phyloP scores from a whole-genome alignment of 352 stramenopile genomes.

The Pythium rishiriense region DNA sequence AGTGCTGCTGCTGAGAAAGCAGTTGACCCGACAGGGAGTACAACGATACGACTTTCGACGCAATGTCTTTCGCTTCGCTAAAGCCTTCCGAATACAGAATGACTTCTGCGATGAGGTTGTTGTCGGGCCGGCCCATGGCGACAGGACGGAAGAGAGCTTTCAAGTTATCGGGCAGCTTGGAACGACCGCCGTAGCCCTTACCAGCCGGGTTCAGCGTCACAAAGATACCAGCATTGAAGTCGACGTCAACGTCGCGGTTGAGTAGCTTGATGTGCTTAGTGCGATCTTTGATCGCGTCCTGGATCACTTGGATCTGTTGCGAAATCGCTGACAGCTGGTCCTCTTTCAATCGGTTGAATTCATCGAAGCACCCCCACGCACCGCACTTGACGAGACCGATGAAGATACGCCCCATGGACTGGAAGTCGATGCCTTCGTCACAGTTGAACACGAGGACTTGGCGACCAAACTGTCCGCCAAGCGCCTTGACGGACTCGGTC shows the following conservation, averaged over 20 bases:
- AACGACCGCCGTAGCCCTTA: slow-evolving; percentile 89
- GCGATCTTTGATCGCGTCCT: slow-evolving; percentile 84
- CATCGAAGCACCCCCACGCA: slow-evolving; percentile 92
- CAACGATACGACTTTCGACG: slow-evolving; percentile 79
- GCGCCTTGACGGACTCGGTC: slow-evolving; percentile 90
- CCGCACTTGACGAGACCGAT: slow-evolving; percentile 89
- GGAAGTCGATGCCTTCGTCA: slow-evolving; percentile 90
- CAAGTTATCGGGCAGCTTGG: slow-evolving; percentile 89
- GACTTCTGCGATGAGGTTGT: slow-evolving; percentile 89
- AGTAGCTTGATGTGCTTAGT: slow-evolving; percentile 61
- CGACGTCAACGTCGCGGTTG: slow-evolving; percentile 65
- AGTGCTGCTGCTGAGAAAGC: slow-evolving; percentile 83
- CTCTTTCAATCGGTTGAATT: slow-evolving; percentile 92
- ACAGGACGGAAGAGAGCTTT: slow-evolving; percentile 89
- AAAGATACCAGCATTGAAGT: slow-evolving; percentile 91
- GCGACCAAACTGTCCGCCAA: slow-evolving; percentile 78
- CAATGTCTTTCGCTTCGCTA: slow-evolving; percentile 67
- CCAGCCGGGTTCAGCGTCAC: slow-evolving; percentile 90
- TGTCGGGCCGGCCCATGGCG: slow-evolving; percentile 85
- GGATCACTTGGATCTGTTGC: slow-evolving; percentile 91
- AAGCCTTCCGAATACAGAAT: slow-evolving; percentile 89
- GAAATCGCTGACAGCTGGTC: slow-evolving; percentile 88
- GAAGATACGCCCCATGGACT: slow-evolving; percentile 90
- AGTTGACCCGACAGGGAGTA: slow-evolving; percentile 77
- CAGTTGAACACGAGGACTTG: slow-evolving; percentile 89